Evolutionary conservation across 2,329 filamentous ascomycete species (phyloP), one percentile per base, ranked within the genome.

Genomic region (Monosporascus sp.): DNA sequence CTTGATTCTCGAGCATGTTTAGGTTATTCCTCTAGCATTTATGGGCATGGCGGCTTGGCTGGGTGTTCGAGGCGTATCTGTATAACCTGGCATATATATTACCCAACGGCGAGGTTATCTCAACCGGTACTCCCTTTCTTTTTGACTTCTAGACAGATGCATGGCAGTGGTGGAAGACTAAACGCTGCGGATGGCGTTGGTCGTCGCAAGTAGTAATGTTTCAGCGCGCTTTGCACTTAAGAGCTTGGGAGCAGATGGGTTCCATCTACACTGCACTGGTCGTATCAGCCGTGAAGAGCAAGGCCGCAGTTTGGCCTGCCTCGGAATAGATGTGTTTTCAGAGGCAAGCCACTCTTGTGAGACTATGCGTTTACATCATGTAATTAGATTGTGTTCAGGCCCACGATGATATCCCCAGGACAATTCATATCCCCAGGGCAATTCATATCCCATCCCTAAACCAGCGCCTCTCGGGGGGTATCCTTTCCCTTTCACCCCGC

Each of bases 11-110:
- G 60, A 65, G 51, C 57, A 63, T 62, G 51, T 56, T 57, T 63
- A 58, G 57, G 52, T 60, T 62, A 52, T 54, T 57, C 38, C 45
- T 57, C 62, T 57, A 55, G 67, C 66, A 68, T 65, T 60, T 62
- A 64, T 63, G 62, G 67, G 67, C 68, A 70, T 66, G 61, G 63
- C 61, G 63, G 59, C 58, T 62, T 62, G 70, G 69, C 68, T 64
- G 58, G 74, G 74, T 72, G 73, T 76, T 74, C 60, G 61, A 62
- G 74, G 74, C 70, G 73, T 70, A 70, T 64, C 60, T 64, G 68
- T 69, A 66, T 64, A 66, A 59, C 64, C 62, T 58, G 60, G 62
- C 59, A 64, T 61, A 57, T 61, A 55, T 60, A 60, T 62, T 54
- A 54, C 51, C 52, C 53, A 52, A 55, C 47, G 49, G 55, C 53